Conservation (phyloP, 306 rosid genomes). For the Corylus heterophylla region DNA sequence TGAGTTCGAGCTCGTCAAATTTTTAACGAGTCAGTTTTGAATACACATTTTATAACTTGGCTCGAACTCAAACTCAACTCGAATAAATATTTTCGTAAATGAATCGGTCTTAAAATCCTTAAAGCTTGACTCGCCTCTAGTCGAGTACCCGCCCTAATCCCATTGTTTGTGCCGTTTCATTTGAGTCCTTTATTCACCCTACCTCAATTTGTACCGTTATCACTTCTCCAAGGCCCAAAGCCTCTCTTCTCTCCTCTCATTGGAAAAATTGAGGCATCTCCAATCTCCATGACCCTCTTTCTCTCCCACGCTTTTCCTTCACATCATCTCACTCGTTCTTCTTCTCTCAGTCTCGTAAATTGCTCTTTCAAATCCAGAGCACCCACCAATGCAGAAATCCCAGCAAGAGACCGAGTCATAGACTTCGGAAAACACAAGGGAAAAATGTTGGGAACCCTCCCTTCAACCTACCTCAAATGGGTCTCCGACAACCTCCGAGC, state of each 20-base stretch:
- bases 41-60: too few relatives aligned
- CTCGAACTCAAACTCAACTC: fast-evolving
- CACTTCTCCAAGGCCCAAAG: background rate
- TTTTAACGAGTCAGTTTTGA: too few relatives aligned
- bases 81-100: too few relatives aligned
- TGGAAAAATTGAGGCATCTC: background rate
- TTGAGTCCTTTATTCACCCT: too few relatives aligned
- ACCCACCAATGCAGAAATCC: background rate
- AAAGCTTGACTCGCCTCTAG: too few relatives aligned
- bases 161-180: too few relatives aligned
- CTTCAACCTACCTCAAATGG: conserved; percentile 68
- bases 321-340: background rate
- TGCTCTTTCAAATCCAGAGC: conserved; percentile 28
- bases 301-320: conserved; percentile 20
- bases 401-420: conserved; percentile 53
- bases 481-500: conserved; percentile 54
- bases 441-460: conserved; percentile 64
- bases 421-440: conserved; percentile 71
- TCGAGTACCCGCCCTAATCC: too few relatives aligned
- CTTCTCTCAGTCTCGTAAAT: background rate
- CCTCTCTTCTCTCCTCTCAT: background rate
- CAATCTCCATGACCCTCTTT: conserved; percentile 27
- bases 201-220: too few relatives aligned
- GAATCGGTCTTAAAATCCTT: too few relatives aligned
- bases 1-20: fast-evolving